Evolutionary conservation across 1,139 yeast genomes (phyloP), one percentile per base, ranked within the genome.

Genomic region (Pichia terricola): DNA sequence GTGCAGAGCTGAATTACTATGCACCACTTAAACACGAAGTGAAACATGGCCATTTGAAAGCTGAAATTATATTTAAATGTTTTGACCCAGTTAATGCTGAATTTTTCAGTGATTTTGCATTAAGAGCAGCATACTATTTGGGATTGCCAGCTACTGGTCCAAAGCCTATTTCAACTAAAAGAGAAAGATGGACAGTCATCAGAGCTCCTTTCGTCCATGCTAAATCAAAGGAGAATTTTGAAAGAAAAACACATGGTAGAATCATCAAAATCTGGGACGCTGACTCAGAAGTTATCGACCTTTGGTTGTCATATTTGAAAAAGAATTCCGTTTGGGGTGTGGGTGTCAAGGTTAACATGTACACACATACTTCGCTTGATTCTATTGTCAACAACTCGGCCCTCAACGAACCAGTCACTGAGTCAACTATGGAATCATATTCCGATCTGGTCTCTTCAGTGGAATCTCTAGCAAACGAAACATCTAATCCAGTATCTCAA

Each of bases 201-300:
- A 77, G 83, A 61, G 81, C 96, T 4, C 97, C 97, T 1, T 91
- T 91, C 62, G 96, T 86, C 33, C 94, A 86, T 60, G 95, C 97
- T 44, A 89, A 89, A 62, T 75, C 94, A 8, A 91, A 91, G 67
- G 96, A 91, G 67, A 91, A 91, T 69, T 91, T 86, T 67, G 86
- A 86, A 67, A 79, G 97, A 67, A 74, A 77, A 44, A 91, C 97
- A 1, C 86, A 77, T 62, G 78, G 82, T 57, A 77, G 94, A 50
- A 65, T 76, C 51, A 69, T 91, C 52, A 72, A 72, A 50, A 85
- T 88, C 25, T 88, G 76, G 70, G 97, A 91, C 64, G 78, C 96
- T 27, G 81, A 84, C 51, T 81, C 91, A 1, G 96, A 87, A 57
- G 81, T 84, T 4, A 71, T 91, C 40, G 95, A 91, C 61, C 67